These are phyloP conservation scores for Juglanconis juglandina DNA, from an alignment of 2,329 filamentous ascomycete species.

Conservation along the genomic window DNA sequence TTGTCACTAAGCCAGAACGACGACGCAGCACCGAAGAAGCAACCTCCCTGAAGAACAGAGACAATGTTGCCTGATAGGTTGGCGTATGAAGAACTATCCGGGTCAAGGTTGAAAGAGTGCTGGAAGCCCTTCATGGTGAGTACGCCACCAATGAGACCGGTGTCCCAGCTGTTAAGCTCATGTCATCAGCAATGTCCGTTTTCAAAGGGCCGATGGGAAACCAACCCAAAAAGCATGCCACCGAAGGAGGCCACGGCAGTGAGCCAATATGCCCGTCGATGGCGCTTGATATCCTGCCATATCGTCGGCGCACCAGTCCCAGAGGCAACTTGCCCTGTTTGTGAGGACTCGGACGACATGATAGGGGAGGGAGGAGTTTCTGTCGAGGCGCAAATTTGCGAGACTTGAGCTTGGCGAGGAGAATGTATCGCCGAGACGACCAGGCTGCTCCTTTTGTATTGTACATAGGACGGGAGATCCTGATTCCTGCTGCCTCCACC, in stretches of 20 bases:
- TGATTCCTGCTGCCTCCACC: no score
- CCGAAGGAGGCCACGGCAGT: conserved; percentile 17
- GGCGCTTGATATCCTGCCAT: conserved; percentile 12
- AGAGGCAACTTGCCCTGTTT: background rate
- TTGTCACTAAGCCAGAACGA: conserved; percentile 51
- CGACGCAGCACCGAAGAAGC: conserved; percentile 17
- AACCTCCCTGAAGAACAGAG: conserved; percentile 18
- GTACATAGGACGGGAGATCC: no score
- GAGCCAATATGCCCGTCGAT: conserved; percentile 11
- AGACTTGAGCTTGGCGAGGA: no score
- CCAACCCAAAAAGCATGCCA: conserved; percentile 18
- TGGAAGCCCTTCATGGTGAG: conserved; percentile 18
- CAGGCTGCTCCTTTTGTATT: no score
- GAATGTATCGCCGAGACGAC: background rate
- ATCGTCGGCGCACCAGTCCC: background rate
- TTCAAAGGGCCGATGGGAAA: background rate
- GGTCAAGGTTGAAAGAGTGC: conserved; percentile 15
- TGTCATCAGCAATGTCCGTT: background rate
- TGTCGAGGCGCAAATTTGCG: background rate
- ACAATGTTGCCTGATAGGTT: conserved; percentile 36
- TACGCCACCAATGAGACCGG: conserved; percentile 17
- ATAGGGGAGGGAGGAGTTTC: background rate
- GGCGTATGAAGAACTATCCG: conserved; percentile 10
- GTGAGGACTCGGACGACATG: background rate
- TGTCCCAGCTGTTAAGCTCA: conserved; percentile 10